phyloP scores from a whole-genome alignment of 2,329 filamentous ascomycete genomes.

The Paecilomyces formosus region DNA sequence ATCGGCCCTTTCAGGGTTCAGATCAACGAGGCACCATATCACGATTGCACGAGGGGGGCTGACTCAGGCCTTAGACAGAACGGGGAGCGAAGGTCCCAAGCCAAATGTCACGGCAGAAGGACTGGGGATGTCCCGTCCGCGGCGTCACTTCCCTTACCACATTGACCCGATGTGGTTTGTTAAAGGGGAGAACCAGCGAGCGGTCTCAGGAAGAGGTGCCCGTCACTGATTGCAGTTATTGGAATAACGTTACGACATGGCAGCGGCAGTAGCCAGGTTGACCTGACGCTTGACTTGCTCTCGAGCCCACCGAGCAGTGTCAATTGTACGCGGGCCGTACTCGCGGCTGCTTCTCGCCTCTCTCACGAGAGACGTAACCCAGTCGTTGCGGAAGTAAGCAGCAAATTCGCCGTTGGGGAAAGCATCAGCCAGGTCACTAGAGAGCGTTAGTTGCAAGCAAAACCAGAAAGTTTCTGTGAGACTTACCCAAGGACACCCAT shows the following conservation, averaged over 20 bases:
- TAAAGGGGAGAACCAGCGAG: conserved; percentile 5
- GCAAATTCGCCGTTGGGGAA: conserved; percentile 86
- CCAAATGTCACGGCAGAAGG: background rate
- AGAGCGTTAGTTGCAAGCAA: conserved; percentile 25
- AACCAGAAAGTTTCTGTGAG: conserved; percentile 1
- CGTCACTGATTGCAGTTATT: conserved; percentile 7
- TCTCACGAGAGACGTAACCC: conserved; percentile 83
- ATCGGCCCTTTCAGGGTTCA: background rate
- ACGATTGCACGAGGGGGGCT: background rate
- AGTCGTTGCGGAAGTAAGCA: conserved; percentile 80
- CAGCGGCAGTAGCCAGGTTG: conserved; percentile 28
- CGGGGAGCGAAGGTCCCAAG: background rate
- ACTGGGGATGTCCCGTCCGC: conserved; percentile 2
- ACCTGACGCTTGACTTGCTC: conserved; percentile 92
- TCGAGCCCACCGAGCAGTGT: conserved; percentile 93
- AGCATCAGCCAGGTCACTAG: conserved; percentile 83
- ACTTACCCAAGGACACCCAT: conserved; percentile 96
- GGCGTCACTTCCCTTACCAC: conserved; percentile 12
- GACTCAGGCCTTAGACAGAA: background rate
- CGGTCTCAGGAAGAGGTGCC: conserved; percentile 7
- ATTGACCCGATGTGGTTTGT: conserved; percentile 7
- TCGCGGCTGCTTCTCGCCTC: conserved; percentile 87
- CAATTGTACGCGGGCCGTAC: conserved; percentile 74
- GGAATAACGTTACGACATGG: conserved; percentile 27
- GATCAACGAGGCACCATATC: background rate